Evolutionary conservation across 176 grass and related monocot genomes (phyloP), one percentile per base, ranked within the genome.

Genomic region (Oryza longistaminata): DNA sequence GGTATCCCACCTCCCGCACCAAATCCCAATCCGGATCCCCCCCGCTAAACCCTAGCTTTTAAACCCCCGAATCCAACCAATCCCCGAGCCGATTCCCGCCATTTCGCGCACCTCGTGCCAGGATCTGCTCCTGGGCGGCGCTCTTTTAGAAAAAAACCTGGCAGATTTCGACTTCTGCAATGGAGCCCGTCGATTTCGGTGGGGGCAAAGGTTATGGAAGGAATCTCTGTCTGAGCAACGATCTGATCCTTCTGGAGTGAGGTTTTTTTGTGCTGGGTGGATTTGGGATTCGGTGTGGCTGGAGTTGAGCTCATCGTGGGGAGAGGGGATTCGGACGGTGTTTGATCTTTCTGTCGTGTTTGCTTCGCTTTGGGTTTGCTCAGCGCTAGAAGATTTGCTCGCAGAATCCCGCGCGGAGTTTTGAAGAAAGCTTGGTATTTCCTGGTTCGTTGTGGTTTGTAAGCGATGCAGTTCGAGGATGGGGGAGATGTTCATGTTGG

Each of bases 381-480:
- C 29, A 61, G 3, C 3, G 17, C 21, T 61, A 1, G 2, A 22
- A 7, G 16, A 60, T 0, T 61, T 24, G 19, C 58, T 3, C 33
- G 33, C 33, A 4, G 33, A 27, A 27, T 27, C 12, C 66, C 29
- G 17, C 6, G 31, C 21, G 22, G 25, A 45, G 16, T 13, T 24
- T 58, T 16, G 24, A 37, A 37, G 65, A 79, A 16, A 11, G 14
- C 9, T 67, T 42, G 48, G 7, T 62, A 2, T 19, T 82, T 60
- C 15, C 49, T 43, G 68, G 14, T 52, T 70, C 19, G 7, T 40
- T 40, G 39, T 1, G 68, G 11, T 27, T 74, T 17, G 60, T 7
- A 61, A 75, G 81, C 11, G 17, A 95, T 95, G 93, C 50, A 95
- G 79, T 92, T 86, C 88, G 93, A 92, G 53, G 85, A 79, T 17